Evolutionary conservation across 1,284 basidiomycete species (phyloP).

Genomic region (Fomitopsis betulina): DNA sequence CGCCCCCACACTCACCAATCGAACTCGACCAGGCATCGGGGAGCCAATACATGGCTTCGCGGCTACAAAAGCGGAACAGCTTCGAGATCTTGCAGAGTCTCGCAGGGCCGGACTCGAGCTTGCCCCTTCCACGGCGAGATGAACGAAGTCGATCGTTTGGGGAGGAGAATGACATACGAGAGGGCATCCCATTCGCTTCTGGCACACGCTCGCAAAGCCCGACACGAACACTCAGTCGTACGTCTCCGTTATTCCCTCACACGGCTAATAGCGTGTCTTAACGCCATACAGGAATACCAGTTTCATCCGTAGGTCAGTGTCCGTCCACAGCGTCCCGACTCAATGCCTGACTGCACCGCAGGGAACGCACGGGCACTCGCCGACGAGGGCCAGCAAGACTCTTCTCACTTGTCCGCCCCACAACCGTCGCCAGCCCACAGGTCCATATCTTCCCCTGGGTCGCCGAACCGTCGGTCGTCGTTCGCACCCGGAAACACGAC

Average conservation of each 20-base stretch:
- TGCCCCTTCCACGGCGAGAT: conserved; percentile 65
- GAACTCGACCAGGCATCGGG: conserved; percentile 25
- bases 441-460: conserved; percentile 22
- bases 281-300: conserved; percentile 61
- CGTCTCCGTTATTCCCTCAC: conserved; percentile 29
- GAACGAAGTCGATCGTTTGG: conserved; percentile 19
- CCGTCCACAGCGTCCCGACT: conserved; percentile 7
- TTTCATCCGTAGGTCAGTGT: conserved; percentile 66
- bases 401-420: conserved; percentile 10
- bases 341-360: conserved; percentile 25
- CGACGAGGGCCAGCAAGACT: conserved; percentile 47
- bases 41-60: conserved; percentile 28
- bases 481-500: conserved; percentile 75
- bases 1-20: conserved; percentile 31
- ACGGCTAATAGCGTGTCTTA: conserved; percentile 10
- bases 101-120: conserved; percentile 67
- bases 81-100: conserved; percentile 66
- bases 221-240: conserved; percentile 74
- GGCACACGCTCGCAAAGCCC: conserved; percentile 63
- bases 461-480: conserved; percentile 44
- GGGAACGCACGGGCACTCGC: conserved; percentile 78
- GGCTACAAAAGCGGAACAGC: conserved; percentile 56
- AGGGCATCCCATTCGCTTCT: conserved; percentile 58
- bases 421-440: conserved; percentile 19
- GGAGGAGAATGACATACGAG: conserved; percentile 55